Evolutionary conservation across 306 rosid species (phyloP).

Genomic region (Elaeagnus macrophylla): DNA sequence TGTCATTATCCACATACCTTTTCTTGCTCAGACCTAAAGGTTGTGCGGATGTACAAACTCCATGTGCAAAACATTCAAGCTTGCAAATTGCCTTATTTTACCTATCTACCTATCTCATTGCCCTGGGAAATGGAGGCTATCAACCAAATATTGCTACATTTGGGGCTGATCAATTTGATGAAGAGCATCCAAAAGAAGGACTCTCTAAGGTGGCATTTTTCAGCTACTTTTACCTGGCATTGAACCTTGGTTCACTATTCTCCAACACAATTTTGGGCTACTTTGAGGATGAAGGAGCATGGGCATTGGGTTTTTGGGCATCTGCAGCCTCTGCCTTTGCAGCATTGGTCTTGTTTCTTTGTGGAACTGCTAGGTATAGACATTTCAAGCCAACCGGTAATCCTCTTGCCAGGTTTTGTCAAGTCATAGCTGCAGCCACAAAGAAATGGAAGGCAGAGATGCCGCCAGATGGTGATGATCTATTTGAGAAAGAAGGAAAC

Average conservation of each 20-base stretch:
- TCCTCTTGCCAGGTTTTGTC: slow-evolving; percentile 80
- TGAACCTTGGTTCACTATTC: slow-evolving; percentile 86
- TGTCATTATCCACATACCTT: slow-evolving; percentile 67
- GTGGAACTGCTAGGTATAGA: slow-evolving; percentile 68
- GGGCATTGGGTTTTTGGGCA: slow-evolving; percentile 91
- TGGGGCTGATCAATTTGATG: slow-evolving; percentile 97
- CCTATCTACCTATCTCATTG: slow-evolving; percentile 82
- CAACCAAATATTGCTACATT: slow-evolving; percentile 90
- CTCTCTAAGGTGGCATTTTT: slow-evolving; percentile 75
- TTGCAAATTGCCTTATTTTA: slow-evolving; percentile 60
- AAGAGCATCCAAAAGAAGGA: slow-evolving; percentile 65
- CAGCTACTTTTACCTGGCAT: slow-evolving; percentile 96
- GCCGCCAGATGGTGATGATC: slow-evolving; percentile 48
- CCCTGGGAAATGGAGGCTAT: slow-evolving; percentile 93
- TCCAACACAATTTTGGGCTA: slow-evolving; percentile 85
- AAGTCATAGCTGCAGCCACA: slow-evolving; percentile 70
- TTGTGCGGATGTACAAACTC: slow-evolving; percentile 54
- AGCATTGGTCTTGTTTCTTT: slow-evolving; percentile 76
- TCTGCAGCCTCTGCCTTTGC: slow-evolving; percentile 75
- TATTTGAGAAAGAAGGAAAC: slow-evolving; percentile 29
- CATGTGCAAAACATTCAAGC: slow-evolving; percentile 60
- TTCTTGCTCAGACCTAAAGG: slow-evolving; percentile 76
- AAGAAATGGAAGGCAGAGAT: slow-evolving; percentile 50
- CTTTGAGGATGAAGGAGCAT: slow-evolving; percentile 80
- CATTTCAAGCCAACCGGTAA: slow-evolving; percentile 90